A percentile compares a stretch with the other conserved stretches of the same genome.
Conservation (phyloP, 225 moss, liverwort and hornwort genomes). For the Physcomitrellopsis africana region DNA sequence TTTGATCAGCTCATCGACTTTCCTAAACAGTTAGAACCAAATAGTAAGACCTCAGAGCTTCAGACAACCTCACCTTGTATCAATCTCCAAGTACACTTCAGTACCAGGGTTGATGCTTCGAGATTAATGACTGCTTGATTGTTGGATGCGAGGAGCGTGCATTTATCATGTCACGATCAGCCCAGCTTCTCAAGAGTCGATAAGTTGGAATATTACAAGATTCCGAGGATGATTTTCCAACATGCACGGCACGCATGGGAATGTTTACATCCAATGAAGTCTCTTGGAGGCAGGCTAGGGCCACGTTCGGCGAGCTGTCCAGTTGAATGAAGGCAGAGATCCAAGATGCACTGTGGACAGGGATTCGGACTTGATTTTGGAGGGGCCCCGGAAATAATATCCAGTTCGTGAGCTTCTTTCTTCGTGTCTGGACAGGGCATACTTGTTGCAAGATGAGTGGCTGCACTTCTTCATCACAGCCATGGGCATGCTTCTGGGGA, state of each 20-base stretch:
- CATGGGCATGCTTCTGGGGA: background rate
- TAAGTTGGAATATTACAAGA: background rate
- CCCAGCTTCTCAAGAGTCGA: constrained; percentile 3
- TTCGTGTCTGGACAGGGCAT: background rate
- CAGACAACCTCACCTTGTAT: background rate
- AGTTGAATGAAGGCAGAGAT: constrained; percentile 4
- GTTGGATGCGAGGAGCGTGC: background rate
- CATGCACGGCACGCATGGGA: background rate
- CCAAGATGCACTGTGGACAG: background rate
- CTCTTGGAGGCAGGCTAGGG: background rate
- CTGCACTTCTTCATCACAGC: background rate
- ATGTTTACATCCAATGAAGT: background rate
- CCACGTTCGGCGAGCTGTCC: background rate
- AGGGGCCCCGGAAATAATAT: background rate
- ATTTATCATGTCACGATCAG: background rate
- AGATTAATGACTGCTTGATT: background rate
- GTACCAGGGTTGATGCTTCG: background rate
- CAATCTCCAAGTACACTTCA: background rate
- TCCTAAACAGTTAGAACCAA: background rate
- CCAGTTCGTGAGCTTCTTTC: background rate
- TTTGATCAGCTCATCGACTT: background rate
- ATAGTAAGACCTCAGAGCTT: background rate
- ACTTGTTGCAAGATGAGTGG: background rate
- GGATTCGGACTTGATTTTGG: background rate
- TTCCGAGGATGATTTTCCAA: background rate